These are phyloP conservation scores for Cercospora zeina DNA, from an alignment of 2,329 filamentous ascomycete species.

Conservation along the genomic window DNA sequence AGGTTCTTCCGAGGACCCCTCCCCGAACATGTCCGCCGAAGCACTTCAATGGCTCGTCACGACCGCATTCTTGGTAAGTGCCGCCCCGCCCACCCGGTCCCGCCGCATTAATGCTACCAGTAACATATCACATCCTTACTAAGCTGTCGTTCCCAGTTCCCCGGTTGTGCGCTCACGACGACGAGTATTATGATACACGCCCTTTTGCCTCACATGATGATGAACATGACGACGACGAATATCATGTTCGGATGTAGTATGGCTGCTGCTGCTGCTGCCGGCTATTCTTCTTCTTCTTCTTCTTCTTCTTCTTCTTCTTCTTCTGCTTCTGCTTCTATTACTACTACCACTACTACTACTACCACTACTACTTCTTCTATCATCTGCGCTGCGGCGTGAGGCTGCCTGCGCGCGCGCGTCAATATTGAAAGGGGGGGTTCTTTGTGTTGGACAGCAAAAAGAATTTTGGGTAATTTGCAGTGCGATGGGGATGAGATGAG, in stretches of 20 bases:
- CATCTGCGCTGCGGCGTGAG: too few relatives aligned
- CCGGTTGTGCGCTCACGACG: not conserved
- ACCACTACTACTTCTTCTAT: too few relatives aligned
- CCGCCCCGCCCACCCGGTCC: not conserved
- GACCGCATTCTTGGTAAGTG: not conserved
- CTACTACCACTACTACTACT: too few relatives aligned
- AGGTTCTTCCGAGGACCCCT: slow-evolving; percentile 1
- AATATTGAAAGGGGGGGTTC: too few relatives aligned
- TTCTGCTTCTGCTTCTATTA: too few relatives aligned
- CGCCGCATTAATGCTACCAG: not conserved
- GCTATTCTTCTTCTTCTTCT: not conserved
- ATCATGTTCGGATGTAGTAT: not conserved
- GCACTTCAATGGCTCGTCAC: slow-evolving; percentile 20
- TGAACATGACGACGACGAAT: not conserved
- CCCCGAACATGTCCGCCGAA: slow-evolving; percentile 9
- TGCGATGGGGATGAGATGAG: too few relatives aligned
- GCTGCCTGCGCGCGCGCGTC: too few relatives aligned
- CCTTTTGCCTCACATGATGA: not conserved
- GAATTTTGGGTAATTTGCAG: too few relatives aligned
- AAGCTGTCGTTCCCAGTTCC: not conserved
- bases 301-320: too few relatives aligned
- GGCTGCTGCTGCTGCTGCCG: not conserved
- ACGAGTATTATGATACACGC: not conserved
- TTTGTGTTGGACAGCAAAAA: too few relatives aligned
- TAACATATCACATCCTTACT: not conserved